Percentiles rank a stretch among this genome's conserved stretches.
Evolutionary conservation across 352 stramenopile species (phyloP).

Genomic region (Phytophthora pluvialis): DNA sequence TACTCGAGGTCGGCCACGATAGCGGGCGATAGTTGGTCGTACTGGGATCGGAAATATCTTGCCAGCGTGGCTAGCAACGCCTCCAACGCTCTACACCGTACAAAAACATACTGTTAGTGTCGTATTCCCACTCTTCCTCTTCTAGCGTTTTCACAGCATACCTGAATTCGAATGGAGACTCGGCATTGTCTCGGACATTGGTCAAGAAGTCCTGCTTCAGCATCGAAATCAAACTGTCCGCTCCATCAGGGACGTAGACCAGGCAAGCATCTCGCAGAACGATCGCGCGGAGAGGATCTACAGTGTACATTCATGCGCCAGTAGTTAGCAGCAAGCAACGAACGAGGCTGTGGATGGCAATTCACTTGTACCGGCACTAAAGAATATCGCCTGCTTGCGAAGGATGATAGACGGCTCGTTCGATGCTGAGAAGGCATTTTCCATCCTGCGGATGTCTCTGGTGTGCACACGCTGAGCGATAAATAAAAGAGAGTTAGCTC

Average conservation of each 20-base stretch:
- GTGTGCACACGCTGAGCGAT: constrained; percentile 52
- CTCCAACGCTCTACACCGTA: constrained; percentile 34
- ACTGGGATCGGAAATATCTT: constrained; percentile 50
- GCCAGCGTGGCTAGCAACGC: constrained; percentile 51
- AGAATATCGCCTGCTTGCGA: constrained; percentile 67
- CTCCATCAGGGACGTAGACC: constrained; percentile 53
- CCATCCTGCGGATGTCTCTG: constrained; percentile 69
- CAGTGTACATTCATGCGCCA: background rate
- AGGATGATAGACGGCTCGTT: constrained; percentile 69
- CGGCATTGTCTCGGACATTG: constrained; percentile 42
- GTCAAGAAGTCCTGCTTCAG: constrained; percentile 59
- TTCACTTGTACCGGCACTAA: constrained; percentile 54
- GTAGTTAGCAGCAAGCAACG: background rate
- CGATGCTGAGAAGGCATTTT: constrained; percentile 66
- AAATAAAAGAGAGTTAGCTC: background rate
- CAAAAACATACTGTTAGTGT: background rate
- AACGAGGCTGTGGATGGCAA: background rate
- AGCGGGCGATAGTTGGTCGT: constrained; percentile 40
- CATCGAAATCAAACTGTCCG: constrained; percentile 55
- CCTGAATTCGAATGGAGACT: constrained; percentile 69
- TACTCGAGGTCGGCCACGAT: constrained; percentile 51
- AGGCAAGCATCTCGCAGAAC: constrained; percentile 54
- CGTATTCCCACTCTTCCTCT: background rate
- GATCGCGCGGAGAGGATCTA: constrained; percentile 64
- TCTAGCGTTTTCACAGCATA: constrained; percentile 11